Evolutionary conservation across 2,329 filamentous ascomycete genomes (phyloP), one percentile per base, ranked within the genome.

Genomic region (Phialophora verrucosa): DNA sequence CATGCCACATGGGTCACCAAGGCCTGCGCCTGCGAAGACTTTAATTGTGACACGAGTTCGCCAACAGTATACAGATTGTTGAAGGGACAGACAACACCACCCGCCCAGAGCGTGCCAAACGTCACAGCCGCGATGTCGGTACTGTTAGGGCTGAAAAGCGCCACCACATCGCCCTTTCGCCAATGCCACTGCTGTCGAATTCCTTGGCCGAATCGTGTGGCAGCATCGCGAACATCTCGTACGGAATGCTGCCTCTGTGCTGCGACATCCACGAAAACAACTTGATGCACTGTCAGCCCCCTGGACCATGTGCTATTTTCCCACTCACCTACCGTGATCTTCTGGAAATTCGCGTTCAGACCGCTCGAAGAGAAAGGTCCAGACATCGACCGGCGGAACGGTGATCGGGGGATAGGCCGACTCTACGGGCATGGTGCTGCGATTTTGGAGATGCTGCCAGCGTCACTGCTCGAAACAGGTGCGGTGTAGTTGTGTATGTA

Each of bases 21-120:
- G 0, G 84, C 91, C 74, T 88, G 91, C 47, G 91, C 91, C 0
- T 86, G 85, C 0, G 90, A 89, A 76, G 95, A 90, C 73, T 87
- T 87, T 68, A 97, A 84, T 79, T 97, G 93, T 73, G 91, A 92
- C 4, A 90, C 88, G 31, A 97, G 84, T 78, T 97, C 93, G 8
- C 91, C 88, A 12, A 85, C 86, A 0, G 91, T 96, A 78, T 96
- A 97, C 2, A 88, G 87, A 23, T 93, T 93, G 75, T 97, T 97
- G 4, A 91, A 92, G 0, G 93, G 92, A 20, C 89, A 92, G 5
- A 91, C 80, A 57, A 91, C 82, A 35, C 91, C 93, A 56, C 92
- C 93, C 0, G 91, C 91, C 90, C 92, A 97, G 71, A 90, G 87
- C 12, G 87, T 84, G 27, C 92, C 93, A 83, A 91, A 92, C 77